Percentiles rank a stretch among this genome's conserved stretches.
phyloP scores from a whole-genome alignment of 345 rosid genomes.

The Eucalyptus cloeziana region DNA sequence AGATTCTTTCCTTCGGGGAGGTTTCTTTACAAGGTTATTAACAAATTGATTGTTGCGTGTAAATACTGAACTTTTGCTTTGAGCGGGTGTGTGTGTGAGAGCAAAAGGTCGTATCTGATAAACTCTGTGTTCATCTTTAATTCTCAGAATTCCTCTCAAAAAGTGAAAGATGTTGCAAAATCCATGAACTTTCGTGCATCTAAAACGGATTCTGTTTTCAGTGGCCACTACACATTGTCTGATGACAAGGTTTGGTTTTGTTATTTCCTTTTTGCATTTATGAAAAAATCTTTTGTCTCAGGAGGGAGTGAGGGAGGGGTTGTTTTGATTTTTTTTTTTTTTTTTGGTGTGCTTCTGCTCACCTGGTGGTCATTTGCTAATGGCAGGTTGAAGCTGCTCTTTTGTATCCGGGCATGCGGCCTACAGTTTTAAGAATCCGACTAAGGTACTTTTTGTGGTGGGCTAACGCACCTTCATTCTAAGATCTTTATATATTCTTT shows the following conservation, averaged over 20 bases:
- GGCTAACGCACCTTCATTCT: neutral
- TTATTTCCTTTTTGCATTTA: neutral
- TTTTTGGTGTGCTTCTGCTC: neutral
- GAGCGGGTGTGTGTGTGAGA: neutral
- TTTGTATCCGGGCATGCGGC: conserved; percentile 66
- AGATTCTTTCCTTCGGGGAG: conserved; percentile 86
- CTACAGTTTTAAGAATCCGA: conserved; percentile 72
- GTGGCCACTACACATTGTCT: conserved; percentile 59
- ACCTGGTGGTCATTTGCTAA: neutral
- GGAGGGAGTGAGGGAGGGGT: neutral
- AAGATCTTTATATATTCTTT: neutral
- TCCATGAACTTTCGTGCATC: conserved; percentile 70
- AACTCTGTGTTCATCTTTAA: neutral
- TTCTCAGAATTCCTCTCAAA: conserved; percentile 76
- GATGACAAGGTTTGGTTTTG: conserved; percentile 59
- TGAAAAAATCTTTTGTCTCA: neutral
- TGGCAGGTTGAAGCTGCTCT: conserved; percentile 88
- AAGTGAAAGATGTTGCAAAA: conserved; percentile 77
- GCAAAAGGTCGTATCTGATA: neutral
- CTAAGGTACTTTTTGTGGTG: conserved; percentile 41
- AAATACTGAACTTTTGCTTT: neutral
- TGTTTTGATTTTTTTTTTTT: neutral
- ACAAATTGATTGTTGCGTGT: neutral
- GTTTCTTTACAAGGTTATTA: conserved; percentile 79
- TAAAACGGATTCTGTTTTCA: conserved; percentile 56